phyloP scores from a whole-genome alignment of 2,329 filamentous ascomycete species.

The Calonectria ilicicola region DNA sequence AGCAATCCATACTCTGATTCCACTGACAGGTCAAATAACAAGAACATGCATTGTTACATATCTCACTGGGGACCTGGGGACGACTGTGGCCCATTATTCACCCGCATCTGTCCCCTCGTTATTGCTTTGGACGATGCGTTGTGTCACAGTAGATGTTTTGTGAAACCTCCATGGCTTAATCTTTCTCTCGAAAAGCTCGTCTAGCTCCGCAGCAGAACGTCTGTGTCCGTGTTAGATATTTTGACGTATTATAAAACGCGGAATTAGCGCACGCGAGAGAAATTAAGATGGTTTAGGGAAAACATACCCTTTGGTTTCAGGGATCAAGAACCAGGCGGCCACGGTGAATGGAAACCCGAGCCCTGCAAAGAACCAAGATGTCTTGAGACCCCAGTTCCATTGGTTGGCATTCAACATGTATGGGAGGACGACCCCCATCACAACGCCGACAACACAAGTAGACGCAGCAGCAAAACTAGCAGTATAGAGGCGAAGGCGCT shows the following conservation, averaged over 20 bases:
- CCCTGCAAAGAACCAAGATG: slow-evolving; percentile 45
- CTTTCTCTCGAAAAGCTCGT: slow-evolving; percentile 18
- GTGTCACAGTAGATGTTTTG: slow-evolving; percentile 3
- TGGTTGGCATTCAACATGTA: slow-evolving; percentile 47
- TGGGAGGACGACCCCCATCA: slow-evolving; percentile 42
- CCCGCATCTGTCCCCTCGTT: too few species aligned
- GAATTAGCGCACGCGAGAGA: too few species aligned
- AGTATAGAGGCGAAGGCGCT: slow-evolving; percentile 47
- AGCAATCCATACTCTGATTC: too few species aligned
- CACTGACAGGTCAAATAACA: too few species aligned
- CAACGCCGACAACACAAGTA: slow-evolving; percentile 37
- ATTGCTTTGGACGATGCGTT: background rate
- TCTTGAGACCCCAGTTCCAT: slow-evolving; percentile 47
- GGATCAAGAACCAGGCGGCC: slow-evolving; percentile 1
- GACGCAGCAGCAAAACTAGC: slow-evolving; percentile 45
- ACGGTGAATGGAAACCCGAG: slow-evolving; percentile 24
- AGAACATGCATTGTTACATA: too few species aligned
- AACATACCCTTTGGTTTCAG: slow-evolving; percentile 1
- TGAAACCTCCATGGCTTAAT: slow-evolving; percentile 16
- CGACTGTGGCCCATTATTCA: too few species aligned
- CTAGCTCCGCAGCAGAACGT: slow-evolving; percentile 12
- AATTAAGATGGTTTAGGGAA: background rate
- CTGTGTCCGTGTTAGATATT: background rate
- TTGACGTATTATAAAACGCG: too few species aligned
- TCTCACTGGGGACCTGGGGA: too few species aligned